Evolutionary conservation across 371 early-diverging fungal species (phyloP), one percentile per base, ranked within the genome.

Genomic region (Rhizopus microsporus): DNA sequence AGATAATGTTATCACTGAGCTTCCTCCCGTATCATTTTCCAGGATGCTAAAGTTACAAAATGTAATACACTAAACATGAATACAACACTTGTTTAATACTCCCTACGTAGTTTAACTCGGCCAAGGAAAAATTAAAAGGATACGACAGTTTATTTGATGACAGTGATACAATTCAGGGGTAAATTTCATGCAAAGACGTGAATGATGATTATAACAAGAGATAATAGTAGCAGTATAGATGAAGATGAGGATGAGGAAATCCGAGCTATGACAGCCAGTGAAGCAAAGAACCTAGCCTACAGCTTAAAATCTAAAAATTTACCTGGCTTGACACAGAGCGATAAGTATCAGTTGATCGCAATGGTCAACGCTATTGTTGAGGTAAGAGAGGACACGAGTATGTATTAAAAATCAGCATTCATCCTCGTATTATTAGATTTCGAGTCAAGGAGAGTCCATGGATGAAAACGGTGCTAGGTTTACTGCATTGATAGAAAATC

Each of bases 381-480:
- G 68, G 85, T 88, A 77, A 59, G 16, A 16, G 29, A 39, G 40
- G n/a, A 49, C 1, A 53, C 7, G 23, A 42, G 29, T 15, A n/a
- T 7, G 10, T 51, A 2, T n/a, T 44, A 7, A 44, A 4, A 4
- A 16, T 23, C 23, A 23, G 23, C 23, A 23, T 23, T 23, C 0
- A 23, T 23, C 23, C 23, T 23, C 23, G 23, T 23, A 23, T 23
- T 23, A 13, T 16, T 56, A 92, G 89, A 78, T 91, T 10, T 86
- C 89, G 17, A 64, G 72, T 42, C 86, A 87, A 62, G 80, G 84
- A 40, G 79, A 84, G 12, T 80, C 93, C 1, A 64, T 95, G n/a
- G 97, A 96, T 64, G 88, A 87, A 59, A 95, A 91, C 66, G 97
- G 94, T n/a, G 78, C 86, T 29, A 82, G 95, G 9, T 96, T 89